Evolutionary conservation across 75 land plant genomes (phyloP).

Genomic region (Sequoiadendron giganteum): DNA sequence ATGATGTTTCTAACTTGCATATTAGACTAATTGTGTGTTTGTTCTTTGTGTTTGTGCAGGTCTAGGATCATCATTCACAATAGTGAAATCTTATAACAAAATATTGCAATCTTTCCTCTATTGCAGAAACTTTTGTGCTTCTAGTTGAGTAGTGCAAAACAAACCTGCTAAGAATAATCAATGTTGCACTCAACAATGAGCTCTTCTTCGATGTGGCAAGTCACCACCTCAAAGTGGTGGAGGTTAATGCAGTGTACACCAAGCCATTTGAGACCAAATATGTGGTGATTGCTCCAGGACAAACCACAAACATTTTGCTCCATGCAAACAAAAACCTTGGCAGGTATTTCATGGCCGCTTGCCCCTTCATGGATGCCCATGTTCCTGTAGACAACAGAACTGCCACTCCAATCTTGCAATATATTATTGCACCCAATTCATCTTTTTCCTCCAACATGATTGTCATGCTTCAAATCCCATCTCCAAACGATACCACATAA

Average conservation of each 20-base stretch:
- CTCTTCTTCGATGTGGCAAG: slow-evolving; percentile 22
- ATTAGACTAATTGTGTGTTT: too few relatives aligned
- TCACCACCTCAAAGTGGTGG: slow-evolving; percentile 24
- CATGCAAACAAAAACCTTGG: slow-evolving; percentile 5
- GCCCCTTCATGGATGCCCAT: slow-evolving; percentile 17
- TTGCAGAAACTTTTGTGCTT: slow-evolving; percentile 43
- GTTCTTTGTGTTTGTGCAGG: too few relatives aligned
- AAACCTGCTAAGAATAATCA: slow-evolving; percentile 42
- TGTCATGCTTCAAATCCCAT: slow-evolving; percentile 31
- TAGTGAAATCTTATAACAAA: not conserved
- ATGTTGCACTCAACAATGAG: slow-evolving; percentile 38
- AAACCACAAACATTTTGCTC: slow-evolving; percentile 19
- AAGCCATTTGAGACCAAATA: slow-evolving; percentile 15
- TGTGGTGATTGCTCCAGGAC: slow-evolving; percentile 21
- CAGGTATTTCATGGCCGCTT: slow-evolving; percentile 33
- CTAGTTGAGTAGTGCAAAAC: slow-evolving; percentile 40
- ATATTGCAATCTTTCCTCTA: not conserved
- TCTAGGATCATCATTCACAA: too few relatives aligned
- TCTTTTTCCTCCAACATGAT: not conserved
- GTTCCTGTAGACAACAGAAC: slow-evolving; percentile 39
- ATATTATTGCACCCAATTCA: slow-evolving; percentile 6
- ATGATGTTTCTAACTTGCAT: too few relatives aligned
- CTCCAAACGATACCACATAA: slow-evolving; percentile 42
- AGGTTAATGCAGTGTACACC: slow-evolving; percentile 19
- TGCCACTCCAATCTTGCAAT: slow-evolving; percentile 32